These are phyloP conservation scores for Tagetes erecta DNA, from an alignment of 129 eudicot genomes.

Conservation along the genomic window DNA sequence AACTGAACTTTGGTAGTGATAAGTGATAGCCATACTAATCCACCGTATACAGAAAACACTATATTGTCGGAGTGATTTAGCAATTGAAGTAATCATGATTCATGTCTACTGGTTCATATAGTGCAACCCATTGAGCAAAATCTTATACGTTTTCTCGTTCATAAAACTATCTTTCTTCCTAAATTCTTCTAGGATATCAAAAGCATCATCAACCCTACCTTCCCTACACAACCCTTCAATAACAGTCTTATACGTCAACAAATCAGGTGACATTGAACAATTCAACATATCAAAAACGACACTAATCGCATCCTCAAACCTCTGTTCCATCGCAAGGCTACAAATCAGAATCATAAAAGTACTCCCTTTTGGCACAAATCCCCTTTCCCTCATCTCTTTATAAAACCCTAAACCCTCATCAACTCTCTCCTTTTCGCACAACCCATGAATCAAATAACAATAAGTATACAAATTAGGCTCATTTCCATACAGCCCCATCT, in stretches of 20 bases:
- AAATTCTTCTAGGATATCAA: constrained; percentile 62
- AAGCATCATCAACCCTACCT: constrained; percentile 64
- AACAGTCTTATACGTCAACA: constrained; percentile 79
- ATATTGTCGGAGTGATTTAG: too few species aligned
- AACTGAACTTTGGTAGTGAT: neutral
- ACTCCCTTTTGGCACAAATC: constrained; percentile 64
- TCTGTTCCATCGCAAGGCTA: constrained; percentile 77
- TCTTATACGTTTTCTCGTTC: constrained; percentile 72
- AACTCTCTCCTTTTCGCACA: constrained; percentile 91
- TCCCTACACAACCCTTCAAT: constrained; percentile 86
- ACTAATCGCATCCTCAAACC: constrained; percentile 57
- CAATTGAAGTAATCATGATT: too few species aligned
- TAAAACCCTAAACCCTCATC: constrained; percentile 60
- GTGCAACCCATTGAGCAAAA: constrained; percentile 63
- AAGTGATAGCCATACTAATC: neutral
- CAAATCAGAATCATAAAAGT: constrained; percentile 71
- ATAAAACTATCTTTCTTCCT: constrained; percentile 71
- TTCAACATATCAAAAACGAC: constrained; percentile 63
- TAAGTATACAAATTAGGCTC: constrained; percentile 68
- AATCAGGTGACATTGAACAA: constrained; percentile 68
- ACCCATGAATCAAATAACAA: constrained; percentile 67
- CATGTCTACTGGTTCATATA: constrained; percentile 41
- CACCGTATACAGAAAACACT: neutral
- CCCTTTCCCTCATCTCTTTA: constrained; percentile 73
- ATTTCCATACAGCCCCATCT: constrained; percentile 76